These are phyloP conservation scores for Schwanniomyces polymorphus DNA, from an alignment of 805 yeast species.

Conservation along the genomic window DNA sequence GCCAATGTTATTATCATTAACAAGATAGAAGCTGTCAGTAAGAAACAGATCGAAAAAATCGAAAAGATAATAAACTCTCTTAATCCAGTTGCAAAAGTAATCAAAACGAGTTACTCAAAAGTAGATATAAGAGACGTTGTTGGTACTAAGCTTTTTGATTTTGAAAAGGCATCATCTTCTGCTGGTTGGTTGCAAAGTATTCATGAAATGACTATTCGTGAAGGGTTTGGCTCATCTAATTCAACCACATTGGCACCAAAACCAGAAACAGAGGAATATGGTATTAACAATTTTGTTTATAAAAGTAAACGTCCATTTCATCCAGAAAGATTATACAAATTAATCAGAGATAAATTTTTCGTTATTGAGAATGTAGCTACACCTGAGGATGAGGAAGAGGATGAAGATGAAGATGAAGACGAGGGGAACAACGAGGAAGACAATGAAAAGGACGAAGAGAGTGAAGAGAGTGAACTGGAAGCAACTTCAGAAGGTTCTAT, in stretches of 20 bases:
- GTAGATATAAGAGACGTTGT: slow-evolving; percentile 35
- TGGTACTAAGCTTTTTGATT: slow-evolving; percentile 37
- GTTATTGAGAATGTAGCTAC: slow-evolving; percentile 18
- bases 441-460: slow-evolving; percentile 9
- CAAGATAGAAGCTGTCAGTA: slow-evolving; percentile 29
- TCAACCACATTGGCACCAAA: slow-evolving; percentile 30
- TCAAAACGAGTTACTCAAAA: slow-evolving; percentile 35
- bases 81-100: slow-evolving; percentile 44
- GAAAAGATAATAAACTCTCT: slow-evolving; percentile 29
- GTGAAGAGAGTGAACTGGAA: slow-evolving; percentile 5
- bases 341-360: slow-evolving; percentile 35
- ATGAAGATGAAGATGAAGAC: slow-evolving; percentile 12
- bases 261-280: slow-evolving; percentile 49
- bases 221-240: slow-evolving; percentile 24
- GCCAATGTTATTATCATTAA: slow-evolving; percentile 45
- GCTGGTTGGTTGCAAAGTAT: slow-evolving; percentile 48
- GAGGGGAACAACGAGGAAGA: slow-evolving; percentile 15
- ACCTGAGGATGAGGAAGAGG: slow-evolving; percentile 17
- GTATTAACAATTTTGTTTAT: slow-evolving; percentile 45
- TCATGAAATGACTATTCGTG: slow-evolving; percentile 34
- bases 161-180: slow-evolving; percentile 41
- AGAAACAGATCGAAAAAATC: slow-evolving; percentile 25
- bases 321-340: slow-evolving; percentile 39
- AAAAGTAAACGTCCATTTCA: slow-evolving; percentile 44
- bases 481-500: background rate